Percentiles rank a stretch among this genome's conserved stretches.
These are phyloP conservation scores for Cytospora paraplurivora DNA, from an alignment of 2,329 filamentous ascomycete species.

Conservation along the genomic window DNA sequence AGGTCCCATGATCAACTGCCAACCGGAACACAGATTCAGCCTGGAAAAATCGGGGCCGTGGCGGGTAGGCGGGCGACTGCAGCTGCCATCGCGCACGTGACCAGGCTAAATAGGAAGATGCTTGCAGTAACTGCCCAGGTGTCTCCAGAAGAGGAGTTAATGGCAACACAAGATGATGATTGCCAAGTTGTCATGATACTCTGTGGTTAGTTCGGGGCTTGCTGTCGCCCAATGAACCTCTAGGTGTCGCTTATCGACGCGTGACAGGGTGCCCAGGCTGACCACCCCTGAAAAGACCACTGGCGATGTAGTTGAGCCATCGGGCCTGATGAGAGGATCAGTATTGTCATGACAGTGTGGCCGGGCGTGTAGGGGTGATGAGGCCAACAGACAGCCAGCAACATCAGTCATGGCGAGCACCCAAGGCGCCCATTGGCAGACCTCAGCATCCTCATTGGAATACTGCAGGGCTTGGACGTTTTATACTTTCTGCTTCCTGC, in stretches of 20 bases:
- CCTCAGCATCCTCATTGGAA: too few relatives aligned
- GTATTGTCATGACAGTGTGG: too few relatives aligned
- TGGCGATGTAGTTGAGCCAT: too few relatives aligned
- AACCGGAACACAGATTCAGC: constrained; percentile 27
- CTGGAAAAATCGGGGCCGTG: constrained; percentile 24
- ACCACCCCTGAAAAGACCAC: too few relatives aligned
- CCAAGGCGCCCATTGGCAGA: not conserved
- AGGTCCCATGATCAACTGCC: constrained; percentile 20
- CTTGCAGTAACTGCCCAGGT: constrained; percentile 11
- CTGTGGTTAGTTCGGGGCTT: constrained; percentile 13
- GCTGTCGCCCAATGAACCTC: not conserved
- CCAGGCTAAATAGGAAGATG: constrained; percentile 19
- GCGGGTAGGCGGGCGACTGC: constrained; percentile 25
- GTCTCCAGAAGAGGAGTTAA: constrained; percentile 2
- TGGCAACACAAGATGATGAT: not conserved
- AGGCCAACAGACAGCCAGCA: not conserved
- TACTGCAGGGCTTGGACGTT: too few relatives aligned
- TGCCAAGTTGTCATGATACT: not conserved
- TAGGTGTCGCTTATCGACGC: too few relatives aligned
- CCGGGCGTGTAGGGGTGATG: not conserved
- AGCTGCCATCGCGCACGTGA: constrained; percentile 27
- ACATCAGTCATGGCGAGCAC: not conserved
- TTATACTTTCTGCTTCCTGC: not conserved
- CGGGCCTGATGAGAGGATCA: too few relatives aligned
- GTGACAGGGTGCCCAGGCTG: not conserved